Evolutionary conservation across 257 asterid genomes (phyloP).

Genomic region (Nicotiana sylvestris): DNA sequence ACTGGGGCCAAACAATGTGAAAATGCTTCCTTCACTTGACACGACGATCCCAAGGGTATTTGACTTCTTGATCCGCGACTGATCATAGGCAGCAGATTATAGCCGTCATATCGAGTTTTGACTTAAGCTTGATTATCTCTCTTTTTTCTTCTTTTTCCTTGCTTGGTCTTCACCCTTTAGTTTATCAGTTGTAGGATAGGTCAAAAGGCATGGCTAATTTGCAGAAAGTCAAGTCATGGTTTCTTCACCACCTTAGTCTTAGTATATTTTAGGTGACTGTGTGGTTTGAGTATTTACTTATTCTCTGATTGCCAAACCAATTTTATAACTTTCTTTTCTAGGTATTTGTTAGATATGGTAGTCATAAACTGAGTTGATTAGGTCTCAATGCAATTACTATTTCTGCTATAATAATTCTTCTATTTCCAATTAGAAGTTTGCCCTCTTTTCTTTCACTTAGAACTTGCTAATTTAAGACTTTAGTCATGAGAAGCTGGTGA

Average conservation of each 20-base stretch:
- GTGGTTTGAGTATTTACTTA: neutral
- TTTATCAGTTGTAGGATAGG: neutral
- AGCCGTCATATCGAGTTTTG: neutral
- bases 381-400: neutral
- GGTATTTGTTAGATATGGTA: no score
- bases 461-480: no score
- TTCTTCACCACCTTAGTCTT: neutral
- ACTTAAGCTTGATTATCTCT: neutral
- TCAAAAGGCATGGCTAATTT: no score
- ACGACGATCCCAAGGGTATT: neutral
- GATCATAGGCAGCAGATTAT: neutral
- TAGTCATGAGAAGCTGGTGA: no score
- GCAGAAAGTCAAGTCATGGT: no score
- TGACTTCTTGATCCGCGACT: neutral
- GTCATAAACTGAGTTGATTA: neutral
- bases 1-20: conserved; percentile 51
- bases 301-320: neutral
- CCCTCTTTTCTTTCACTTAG: neutral
- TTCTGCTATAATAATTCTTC: neutral
- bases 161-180: neutral
- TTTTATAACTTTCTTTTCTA: neutral
- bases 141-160: neutral
- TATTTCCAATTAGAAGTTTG: neutral
- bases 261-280: neutral
- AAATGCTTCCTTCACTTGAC: conserved; percentile 46